Percentiles rank a stretch among this genome's conserved stretches.
phyloP scores from a whole-genome alignment of 2,329 filamentous ascomycete genomes.

The Aureobasidium vineae region DNA sequence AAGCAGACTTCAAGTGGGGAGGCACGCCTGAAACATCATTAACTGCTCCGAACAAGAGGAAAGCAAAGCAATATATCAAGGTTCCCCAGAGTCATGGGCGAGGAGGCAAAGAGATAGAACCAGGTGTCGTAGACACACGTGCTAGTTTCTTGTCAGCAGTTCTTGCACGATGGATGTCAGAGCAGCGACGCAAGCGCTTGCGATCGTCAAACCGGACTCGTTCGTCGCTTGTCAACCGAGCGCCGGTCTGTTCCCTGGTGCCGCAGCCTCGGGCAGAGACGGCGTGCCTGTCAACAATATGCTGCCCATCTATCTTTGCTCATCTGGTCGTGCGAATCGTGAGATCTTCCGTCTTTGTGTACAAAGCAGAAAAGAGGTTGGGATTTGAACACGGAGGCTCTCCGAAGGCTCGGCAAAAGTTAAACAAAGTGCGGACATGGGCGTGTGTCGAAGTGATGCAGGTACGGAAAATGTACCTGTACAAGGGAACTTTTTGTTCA shows the following conservation, averaged over 20 bases:
- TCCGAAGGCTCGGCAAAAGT: background rate
- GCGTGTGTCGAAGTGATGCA: background rate
- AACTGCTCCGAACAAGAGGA: background rate
- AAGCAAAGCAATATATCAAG: background rate
- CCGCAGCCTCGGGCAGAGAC: slow-evolving; percentile 12
- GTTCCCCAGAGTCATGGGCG: background rate
- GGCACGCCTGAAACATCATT: background rate
- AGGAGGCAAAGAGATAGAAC: too few species aligned
- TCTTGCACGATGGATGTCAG: background rate
- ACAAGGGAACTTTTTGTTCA: background rate
- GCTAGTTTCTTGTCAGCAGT: background rate
- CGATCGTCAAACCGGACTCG: background rate
- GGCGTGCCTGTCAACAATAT: slow-evolving; percentile 5
- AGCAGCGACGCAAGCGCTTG: background rate
- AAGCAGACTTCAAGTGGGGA: background rate
- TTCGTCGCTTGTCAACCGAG: background rate
- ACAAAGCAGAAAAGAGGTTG: background rate
- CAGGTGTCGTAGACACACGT: background rate
- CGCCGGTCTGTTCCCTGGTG: slow-evolving; percentile 4
- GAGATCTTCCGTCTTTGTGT: background rate
- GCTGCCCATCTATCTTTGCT: too few species aligned
- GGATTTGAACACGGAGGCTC: background rate
- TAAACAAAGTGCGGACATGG: slow-evolving; percentile 10
- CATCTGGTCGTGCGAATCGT: slow-evolving; percentile 13
- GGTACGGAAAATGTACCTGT: background rate